Evolutionary conservation across 163 green algal genomes (phyloP).

Genomic region (Chlamydomonas reinhardtii): DNA sequence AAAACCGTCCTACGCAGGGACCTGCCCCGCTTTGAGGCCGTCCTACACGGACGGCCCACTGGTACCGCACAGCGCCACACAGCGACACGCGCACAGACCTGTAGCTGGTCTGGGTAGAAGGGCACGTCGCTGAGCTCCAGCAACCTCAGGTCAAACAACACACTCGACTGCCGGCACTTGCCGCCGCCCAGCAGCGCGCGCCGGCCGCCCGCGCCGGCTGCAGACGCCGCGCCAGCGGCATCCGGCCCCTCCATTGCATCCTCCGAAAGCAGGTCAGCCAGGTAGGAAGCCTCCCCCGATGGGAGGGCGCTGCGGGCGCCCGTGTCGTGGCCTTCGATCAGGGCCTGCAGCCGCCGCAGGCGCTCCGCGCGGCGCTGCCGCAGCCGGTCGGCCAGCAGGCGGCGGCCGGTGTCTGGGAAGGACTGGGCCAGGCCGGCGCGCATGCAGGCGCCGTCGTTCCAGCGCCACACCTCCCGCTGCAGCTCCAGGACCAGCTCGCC

Average conservation of each 20-base stretch:
- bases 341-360: neutral
- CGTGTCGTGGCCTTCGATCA: no score
- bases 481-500: slow-evolving; percentile 47
- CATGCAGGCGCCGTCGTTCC: slow-evolving; percentile 40
- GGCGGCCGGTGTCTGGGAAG: neutral
- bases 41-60: no score
- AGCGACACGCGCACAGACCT: neutral
- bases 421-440: slow-evolving; percentile 20
- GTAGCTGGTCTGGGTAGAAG: slow-evolving; percentile 43
- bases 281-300: no score
- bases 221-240: neutral
- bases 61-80: neutral
- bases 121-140: slow-evolving; percentile 28
- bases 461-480: slow-evolving; percentile 34
- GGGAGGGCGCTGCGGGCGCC: no score
- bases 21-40: no score
- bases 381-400: neutral
- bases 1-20: no score
- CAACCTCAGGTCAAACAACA: slow-evolving; percentile 41
- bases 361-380: neutral
- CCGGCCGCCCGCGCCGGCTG: neutral
- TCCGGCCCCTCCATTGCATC: no score
- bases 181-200: neutral
- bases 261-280: neutral
- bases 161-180: slow-evolving; percentile 5